Evolutionary conservation across 352 stramenopile species (phyloP), one percentile per base, ranked within the genome.

Genomic region (Thalassiosira hispida): DNA sequence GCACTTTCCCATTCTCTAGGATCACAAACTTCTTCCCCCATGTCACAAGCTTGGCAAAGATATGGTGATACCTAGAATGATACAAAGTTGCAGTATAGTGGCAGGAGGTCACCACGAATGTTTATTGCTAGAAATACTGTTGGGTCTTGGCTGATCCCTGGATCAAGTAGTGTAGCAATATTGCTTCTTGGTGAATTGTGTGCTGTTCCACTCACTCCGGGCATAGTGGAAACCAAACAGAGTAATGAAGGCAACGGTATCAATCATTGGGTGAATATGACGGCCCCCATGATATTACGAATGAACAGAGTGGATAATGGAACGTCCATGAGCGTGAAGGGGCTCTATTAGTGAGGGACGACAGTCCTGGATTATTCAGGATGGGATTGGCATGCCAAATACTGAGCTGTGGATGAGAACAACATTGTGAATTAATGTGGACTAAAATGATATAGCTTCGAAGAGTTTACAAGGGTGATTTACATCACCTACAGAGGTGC

Each of bases 141-240:
- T n/a, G n/a, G n/a, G n/a, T n/a, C n/a, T n/a, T n/a, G n/a, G n/a
- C n/a, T n/a, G n/a, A n/a, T n/a, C n/a, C n/a, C n/a, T n/a, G n/a
- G n/a, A n/a, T n/a, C n/a, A n/a, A n/a, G n/a, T n/a, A 69, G 72
- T 53, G 46, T 80, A 40, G 62, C 72, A 29, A 70, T 80, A 53
- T 74, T 62, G 0, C 57, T 80, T n/a, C 72, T 62, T 9, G 52
- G 38, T 20, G 29, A 52, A 11, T 29, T 74, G 31, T 69, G 72
- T 53, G 72, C 72, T 11, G 62, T 73, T 16, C 55, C 72, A 0
- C 20, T 80, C 0, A 33, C 47, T 49, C 60, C 31, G 51, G 70
- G 70, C 27, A 35, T 44, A 1, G 18, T 56, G 20, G 42, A 49
- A 31, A 49, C 42, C 16, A 44, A 25, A 18, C 27, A 55, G 22